Conservation (phyloP, 108 stramenopile species). For the Schizochytrium sp. region DNA sequence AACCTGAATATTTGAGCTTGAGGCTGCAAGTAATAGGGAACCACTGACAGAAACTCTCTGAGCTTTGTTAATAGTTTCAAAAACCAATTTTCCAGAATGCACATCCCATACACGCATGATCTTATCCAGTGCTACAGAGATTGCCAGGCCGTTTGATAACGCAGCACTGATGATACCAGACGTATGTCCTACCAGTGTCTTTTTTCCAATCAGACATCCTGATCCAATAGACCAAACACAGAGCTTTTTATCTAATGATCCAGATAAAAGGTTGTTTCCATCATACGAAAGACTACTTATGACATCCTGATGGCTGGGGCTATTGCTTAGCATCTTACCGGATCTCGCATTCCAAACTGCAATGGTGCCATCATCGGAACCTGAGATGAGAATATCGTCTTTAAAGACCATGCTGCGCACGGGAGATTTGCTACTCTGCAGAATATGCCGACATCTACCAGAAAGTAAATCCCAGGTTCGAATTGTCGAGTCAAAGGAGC, state of each 20-base stretch:
- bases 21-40: not conserved
- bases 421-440: not conserved
- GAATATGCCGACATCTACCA: not conserved
- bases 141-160: not conserved
- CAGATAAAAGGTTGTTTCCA: not conserved
- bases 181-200: not conserved
- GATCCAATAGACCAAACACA: too few species aligned
- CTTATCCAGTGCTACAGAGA: not conserved
- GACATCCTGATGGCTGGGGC: not conserved
- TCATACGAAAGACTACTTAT: constrained; percentile 7
- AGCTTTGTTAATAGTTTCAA: not conserved
- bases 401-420: constrained; percentile 16
- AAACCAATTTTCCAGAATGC: not conserved
- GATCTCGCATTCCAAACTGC: constrained; percentile 29
- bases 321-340: not conserved
- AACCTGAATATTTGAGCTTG: not conserved
- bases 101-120: not conserved
- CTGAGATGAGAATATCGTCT: not conserved
- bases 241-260: too few species aligned
- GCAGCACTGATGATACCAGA: not conserved
- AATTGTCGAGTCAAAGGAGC: not conserved
- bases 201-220: too few species aligned
- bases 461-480: constrained; percentile 2
- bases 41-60: not conserved
- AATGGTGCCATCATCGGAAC: not conserved